Conservation (phyloP, 225 moss, liverwort and hornwort genomes). For the Physcomitrellopsis africana region DNA sequence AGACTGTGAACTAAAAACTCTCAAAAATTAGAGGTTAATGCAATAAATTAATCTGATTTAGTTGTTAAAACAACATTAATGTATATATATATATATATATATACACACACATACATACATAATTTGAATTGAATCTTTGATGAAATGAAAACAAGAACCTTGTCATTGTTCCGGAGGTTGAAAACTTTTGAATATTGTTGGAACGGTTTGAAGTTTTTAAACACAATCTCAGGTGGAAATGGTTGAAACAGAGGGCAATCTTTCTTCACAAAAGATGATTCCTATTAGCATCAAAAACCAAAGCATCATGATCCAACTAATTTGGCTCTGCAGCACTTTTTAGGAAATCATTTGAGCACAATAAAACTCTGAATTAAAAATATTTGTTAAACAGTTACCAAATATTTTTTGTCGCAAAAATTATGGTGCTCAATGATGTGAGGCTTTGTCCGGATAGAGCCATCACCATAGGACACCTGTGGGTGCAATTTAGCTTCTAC, state of each 20-base stretch:
- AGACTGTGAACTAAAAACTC: too few species aligned
- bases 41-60: too few species aligned
- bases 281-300: conserved; percentile 33
- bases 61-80: too few species aligned
- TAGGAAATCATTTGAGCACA: too few species aligned
- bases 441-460: conserved; percentile 64
- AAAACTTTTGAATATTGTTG: conserved; percentile 77
- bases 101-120: too few species aligned
- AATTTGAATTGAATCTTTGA: not conserved
- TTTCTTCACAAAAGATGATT: conserved; percentile 59
- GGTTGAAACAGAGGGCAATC: conserved; percentile 90
- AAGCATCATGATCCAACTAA: too few species aligned
- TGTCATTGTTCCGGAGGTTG: conserved; percentile 87
- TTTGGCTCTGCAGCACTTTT: too few species aligned
- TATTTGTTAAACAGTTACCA: conserved; percentile 13
- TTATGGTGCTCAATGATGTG: conserved; percentile 79
- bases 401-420: conserved; percentile 52
- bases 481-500: conserved; percentile 72
- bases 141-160: conserved; percentile 32
- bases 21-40: too few species aligned
- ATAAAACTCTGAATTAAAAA: not conserved
- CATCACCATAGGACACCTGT: conserved; percentile 74
- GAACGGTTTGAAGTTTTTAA: conserved; percentile 71
- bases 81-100: too few species aligned
- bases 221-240: conserved; percentile 83